phyloP scores from a whole-genome alignment of 1,284 basidiomycete species.

The Trichosporon coremiiforme region DNA sequence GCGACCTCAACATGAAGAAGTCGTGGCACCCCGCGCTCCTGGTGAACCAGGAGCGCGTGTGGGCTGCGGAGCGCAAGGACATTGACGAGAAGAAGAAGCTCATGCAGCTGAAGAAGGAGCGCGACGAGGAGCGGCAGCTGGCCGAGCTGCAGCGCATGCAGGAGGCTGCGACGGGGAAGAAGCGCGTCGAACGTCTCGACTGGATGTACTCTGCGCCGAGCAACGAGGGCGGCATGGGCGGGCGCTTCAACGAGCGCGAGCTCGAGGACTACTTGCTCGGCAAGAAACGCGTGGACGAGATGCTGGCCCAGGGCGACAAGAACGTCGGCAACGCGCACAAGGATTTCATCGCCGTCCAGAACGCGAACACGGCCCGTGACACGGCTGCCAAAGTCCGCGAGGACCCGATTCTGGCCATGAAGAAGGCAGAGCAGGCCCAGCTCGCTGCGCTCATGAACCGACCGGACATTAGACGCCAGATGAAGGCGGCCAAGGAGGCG shows the following conservation, averaged over 20 bases:
- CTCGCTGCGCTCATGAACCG: conserved; percentile 88
- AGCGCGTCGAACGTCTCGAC: conserved; percentile 88
- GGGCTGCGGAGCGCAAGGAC: conserved; percentile 96
- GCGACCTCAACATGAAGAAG: conserved; percentile 73
- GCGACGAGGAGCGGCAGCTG: conserved; percentile 93
- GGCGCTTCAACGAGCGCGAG: conserved; percentile 66
- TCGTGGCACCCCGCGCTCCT: conserved; percentile 96
- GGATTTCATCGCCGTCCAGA: conserved; percentile 87
- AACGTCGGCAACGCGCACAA: conserved; percentile 85
- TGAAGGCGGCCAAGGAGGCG: conserved; percentile 71
- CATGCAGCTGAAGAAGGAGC: conserved; percentile 92
- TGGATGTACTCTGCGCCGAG: conserved; percentile 99
- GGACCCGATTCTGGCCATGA: conserved; percentile 93
- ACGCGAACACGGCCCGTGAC: conserved; percentile 87
- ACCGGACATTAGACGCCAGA: conserved; percentile 79
- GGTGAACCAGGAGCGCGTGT: conserved; percentile 98
- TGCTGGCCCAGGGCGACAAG: conserved; percentile 79
- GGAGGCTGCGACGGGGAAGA: conserved; percentile 91
- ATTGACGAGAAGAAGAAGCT: conserved; percentile 98
- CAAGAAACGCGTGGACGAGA: conserved; percentile 98
- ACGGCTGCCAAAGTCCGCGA: conserved; percentile 91
- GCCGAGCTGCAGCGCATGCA: conserved; percentile 96
- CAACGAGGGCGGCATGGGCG: conserved; percentile 66
- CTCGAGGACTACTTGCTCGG: conserved; percentile 95
- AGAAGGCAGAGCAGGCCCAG: conserved; percentile 93